Percentiles rank a stretch among this genome's conserved stretches.
Conservation (phyloP, 805 yeast genomes). For the Candida nemodendra region DNA sequence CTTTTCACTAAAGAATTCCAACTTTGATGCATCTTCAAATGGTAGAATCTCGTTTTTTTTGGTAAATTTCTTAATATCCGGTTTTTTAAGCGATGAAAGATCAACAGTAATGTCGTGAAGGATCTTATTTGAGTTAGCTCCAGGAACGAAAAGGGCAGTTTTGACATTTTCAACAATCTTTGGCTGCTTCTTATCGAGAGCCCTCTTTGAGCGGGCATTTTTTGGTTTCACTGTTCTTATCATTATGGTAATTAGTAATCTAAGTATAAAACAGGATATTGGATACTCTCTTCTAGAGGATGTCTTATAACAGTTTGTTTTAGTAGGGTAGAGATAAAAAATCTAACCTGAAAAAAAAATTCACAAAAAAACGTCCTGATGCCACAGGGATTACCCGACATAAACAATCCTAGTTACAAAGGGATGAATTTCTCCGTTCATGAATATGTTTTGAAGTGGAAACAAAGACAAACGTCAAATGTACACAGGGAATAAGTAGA, state of each 20-base stretch:
- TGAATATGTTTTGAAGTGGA: no score
- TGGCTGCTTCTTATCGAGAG: slow-evolving; percentile 83
- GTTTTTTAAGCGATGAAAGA: slow-evolving; percentile 86
- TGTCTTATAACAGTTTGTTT: no score
- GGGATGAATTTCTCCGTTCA: no score
- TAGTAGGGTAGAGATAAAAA: no score
- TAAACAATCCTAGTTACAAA: no score
- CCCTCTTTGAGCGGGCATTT: slow-evolving; percentile 94
- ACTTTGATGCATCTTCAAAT: slow-evolving; percentile 80
- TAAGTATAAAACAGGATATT: no score
- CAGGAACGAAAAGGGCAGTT: slow-evolving; percentile 88
- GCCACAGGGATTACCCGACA: slow-evolving; percentile 10
- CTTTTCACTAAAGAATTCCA: slow-evolving; percentile 93
- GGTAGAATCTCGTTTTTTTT: slow-evolving; percentile 90
- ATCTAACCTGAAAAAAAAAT: slow-evolving; percentile 5
- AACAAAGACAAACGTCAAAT: no score
- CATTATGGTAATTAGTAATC: no score
- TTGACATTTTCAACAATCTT: slow-evolving; percentile 88
- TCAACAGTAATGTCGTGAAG: slow-evolving; percentile 90
- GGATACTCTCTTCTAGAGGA: no score
- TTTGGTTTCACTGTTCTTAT: slow-evolving; percentile 72
- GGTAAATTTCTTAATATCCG: slow-evolving; percentile 79
- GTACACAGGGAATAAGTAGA: no score
- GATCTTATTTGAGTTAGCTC: slow-evolving; percentile 72
- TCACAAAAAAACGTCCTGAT: slow-evolving; percentile 7